Conservation (phyloP, 2,329 filamentous ascomycete species). For the Thermomyces lanuginosus region DNA sequence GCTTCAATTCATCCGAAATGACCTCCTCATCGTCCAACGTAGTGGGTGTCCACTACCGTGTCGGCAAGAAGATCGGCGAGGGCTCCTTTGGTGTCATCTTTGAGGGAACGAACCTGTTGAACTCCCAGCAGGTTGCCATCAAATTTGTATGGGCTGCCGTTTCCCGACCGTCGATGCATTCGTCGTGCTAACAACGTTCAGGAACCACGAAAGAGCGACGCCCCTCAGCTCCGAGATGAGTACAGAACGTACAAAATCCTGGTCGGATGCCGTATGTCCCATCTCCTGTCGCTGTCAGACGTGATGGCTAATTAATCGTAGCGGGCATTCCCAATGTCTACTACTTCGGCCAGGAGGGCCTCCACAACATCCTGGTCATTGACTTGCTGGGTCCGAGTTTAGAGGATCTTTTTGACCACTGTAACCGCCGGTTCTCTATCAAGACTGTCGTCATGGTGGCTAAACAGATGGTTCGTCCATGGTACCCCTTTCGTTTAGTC, state of each 20-base stretch:
- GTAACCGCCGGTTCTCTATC: slow-evolving; percentile 82
- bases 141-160: slow-evolving; percentile 63
- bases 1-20: slow-evolving; percentile 46
- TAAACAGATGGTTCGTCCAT: slow-evolving; percentile 71
- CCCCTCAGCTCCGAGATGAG: slow-evolving; percentile 91
- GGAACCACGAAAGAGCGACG: slow-evolving; percentile 98
- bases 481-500: neutral
- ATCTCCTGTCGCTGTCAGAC: slow-evolving; percentile 7
- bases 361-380: slow-evolving; percentile 97
- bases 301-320: slow-evolving; percentile 31
- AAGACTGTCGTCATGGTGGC: slow-evolving; percentile 99
- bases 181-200: slow-evolving; percentile 24
- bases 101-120: slow-evolving; percentile 93
- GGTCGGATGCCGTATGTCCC: slow-evolving; percentile 85
- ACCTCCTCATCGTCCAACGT: slow-evolving; percentile 87
- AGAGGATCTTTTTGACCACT: slow-evolving; percentile 95
- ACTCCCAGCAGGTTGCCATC: slow-evolving; percentile 98
- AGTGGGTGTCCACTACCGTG: slow-evolving; percentile 94
- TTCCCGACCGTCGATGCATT: slow-evolving; percentile 4
- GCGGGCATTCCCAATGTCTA: slow-evolving; percentile 98
- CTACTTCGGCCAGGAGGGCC: slow-evolving; percentile 95
- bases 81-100: slow-evolving; percentile 98
- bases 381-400: slow-evolving; percentile 87
- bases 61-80: slow-evolving; percentile 99
- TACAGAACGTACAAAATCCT: slow-evolving; percentile 99